A percentile compares a stretch with the other conserved stretches of the same genome.
Evolutionary conservation across 768 basidiomycete genomes (phyloP).

Genomic region (Agrocybe pediades): DNA sequence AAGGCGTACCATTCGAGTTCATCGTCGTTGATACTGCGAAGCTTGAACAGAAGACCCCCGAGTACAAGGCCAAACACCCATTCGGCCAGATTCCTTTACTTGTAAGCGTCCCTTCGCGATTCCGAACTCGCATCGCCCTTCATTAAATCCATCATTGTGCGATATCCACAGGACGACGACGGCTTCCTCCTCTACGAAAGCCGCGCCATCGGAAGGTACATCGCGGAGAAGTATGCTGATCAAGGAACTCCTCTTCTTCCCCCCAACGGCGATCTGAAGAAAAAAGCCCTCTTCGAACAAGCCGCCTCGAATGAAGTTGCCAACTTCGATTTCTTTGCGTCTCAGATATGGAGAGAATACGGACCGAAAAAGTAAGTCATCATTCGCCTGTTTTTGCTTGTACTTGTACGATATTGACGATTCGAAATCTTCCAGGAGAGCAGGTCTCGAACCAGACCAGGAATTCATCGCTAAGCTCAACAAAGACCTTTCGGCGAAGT

Average conservation of each 20-base stretch:
- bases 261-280: slow-evolving; percentile 26
- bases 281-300: slow-evolving; percentile 51
- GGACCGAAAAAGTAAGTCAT: slow-evolving; percentile 48
- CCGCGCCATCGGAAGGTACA: slow-evolving; percentile 62
- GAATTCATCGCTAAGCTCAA: slow-evolving; percentile 25
- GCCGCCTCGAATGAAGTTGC: slow-evolving; percentile 50
- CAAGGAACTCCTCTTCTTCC: slow-evolving; percentile 58
- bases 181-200: slow-evolving; percentile 68
- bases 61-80: slow-evolving; percentile 53
- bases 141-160: slow-evolving; percentile 16
- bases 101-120: slow-evolving; percentile 23
- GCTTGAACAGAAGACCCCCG: slow-evolving; percentile 46
- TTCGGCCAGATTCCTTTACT: slow-evolving; percentile 65
- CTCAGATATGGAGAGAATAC: slow-evolving; percentile 44
- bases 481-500: slow-evolving; percentile 35
- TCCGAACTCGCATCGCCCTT: slow-evolving; percentile 28
- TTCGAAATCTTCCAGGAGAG: slow-evolving; percentile 7
- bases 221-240: slow-evolving; percentile 53
- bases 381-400: background rate
- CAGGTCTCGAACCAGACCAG: slow-evolving; percentile 31
- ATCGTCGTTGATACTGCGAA: slow-evolving; percentile 41
- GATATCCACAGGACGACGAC: slow-evolving; percentile 49
- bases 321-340: slow-evolving; percentile 55
- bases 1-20: slow-evolving; percentile 56
- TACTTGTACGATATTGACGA: background rate